Evolutionary conservation across 2,329 filamentous ascomycete species (phyloP), one percentile per base, ranked within the genome.

Genomic region (Calonectria fujianensis): DNA sequence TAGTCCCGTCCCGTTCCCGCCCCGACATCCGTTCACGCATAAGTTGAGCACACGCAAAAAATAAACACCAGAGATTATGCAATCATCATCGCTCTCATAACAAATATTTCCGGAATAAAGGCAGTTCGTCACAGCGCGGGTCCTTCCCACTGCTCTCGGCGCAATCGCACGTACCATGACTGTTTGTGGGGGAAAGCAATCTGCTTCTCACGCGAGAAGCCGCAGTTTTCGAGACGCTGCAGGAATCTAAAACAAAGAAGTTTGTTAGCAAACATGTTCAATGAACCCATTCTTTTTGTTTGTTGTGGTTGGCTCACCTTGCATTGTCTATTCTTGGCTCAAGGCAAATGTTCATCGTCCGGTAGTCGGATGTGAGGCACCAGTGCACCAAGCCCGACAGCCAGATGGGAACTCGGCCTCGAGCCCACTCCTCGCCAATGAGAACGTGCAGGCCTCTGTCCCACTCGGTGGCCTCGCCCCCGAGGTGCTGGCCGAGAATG

Each of bases 111-210:
- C 68, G 61, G 68, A 50, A 20, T 27, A 45, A 35, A 35, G 18
- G 24, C 27, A 68, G 13, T 16, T 16, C 27, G 11, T 78, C 69
- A 94, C 37, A 93, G 79, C 6, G 87, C 88, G 18, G 95, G 95
- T 0, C 91, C 92, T 59, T 94, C 91, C 94, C 96, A 98, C 27
- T 90, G 91, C 78, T 98, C 96, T 74, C 96, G 90, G 72, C 92
- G 90, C 76, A 98, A 90, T 81, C 94, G 94, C 85, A 98, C 94
- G 75, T 96, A 90, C 85, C 96, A 97, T 9, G 95, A 93, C 83
- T 98, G 96, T 85, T 99, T 99, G 84, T 98, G 96, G 1, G 96
- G 94, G 77, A 99, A 96, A 1, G 93, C 91, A 66, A 98, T 90
- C 82, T 98, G 95, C 74, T 93, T 93, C 85, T 98, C 95, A 82